Percentiles rank a stretch among this genome's conserved stretches.
These are phyloP conservation scores for Exophiala phaeomuriformis DNA, from an alignment of 2,329 filamentous ascomycete species.

Conservation along the genomic window DNA sequence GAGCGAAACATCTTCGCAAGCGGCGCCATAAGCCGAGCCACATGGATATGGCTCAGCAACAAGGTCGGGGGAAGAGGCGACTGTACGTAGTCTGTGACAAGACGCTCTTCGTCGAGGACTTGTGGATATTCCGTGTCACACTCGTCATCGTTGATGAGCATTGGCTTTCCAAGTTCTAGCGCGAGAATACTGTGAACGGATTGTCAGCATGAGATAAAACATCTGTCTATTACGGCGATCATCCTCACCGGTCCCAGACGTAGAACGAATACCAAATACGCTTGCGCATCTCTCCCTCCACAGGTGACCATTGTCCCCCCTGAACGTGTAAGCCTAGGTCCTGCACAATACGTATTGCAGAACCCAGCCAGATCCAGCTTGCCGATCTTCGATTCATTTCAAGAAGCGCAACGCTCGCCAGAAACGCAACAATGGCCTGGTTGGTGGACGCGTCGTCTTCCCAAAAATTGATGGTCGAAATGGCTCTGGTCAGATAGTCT, in stretches of 20 bases:
- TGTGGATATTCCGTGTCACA: constrained; percentile 77
- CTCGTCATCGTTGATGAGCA: constrained; percentile 78
- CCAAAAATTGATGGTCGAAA: constrained; percentile 70
- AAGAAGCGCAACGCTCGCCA: constrained; percentile 70
- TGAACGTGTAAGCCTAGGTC: constrained; percentile 76
- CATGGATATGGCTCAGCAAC: constrained; percentile 65
- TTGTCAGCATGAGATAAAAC: neutral
- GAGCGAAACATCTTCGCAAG: constrained; percentile 63
- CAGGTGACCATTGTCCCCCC: constrained; percentile 60
- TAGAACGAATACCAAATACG: constrained; percentile 94
- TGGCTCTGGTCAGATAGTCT: constrained; percentile 64
- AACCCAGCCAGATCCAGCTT: constrained; percentile 79
- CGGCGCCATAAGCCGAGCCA: constrained; percentile 68
- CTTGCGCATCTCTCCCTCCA: constrained; percentile 79
- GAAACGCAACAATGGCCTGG: constrained; percentile 62
- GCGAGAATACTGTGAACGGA: constrained; percentile 53
- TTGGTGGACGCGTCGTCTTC: constrained; percentile 69
- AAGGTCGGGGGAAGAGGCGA: constrained; percentile 51
- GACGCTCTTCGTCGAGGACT: constrained; percentile 64
- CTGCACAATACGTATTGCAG: constrained; percentile 71
- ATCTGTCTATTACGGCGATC: no score
- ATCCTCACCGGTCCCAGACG: constrained; percentile 68
- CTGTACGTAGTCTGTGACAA: constrained; percentile 23
- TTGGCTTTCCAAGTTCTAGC: constrained; percentile 71
- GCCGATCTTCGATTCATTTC: constrained; percentile 82